A percentile compares a stretch with the other conserved stretches of the same genome.
Conservation (phyloP, 2,329 filamentous ascomycete species). For the Chaetomium olivaceum region DNA sequence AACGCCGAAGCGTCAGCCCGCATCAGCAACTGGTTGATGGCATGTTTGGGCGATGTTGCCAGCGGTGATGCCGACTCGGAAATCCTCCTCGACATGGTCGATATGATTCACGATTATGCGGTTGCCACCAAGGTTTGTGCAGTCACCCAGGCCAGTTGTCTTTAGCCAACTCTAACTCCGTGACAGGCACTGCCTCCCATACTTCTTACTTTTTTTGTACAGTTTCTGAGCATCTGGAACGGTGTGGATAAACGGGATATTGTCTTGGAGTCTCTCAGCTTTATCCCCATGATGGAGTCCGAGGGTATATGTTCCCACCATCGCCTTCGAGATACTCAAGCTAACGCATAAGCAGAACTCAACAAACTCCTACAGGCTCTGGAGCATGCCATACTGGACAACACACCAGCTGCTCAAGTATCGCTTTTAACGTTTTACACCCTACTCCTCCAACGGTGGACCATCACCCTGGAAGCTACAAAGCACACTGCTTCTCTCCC, state of each 20-base stretch:
- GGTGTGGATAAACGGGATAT: slow-evolving; percentile 54
- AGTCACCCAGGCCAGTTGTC: background rate
- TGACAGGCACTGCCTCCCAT: slow-evolving; percentile 49
- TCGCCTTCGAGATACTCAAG: too few relatives aligned
- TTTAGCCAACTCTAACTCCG: slow-evolving; percentile 26
- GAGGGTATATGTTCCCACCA: slow-evolving; percentile 45
- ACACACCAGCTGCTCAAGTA: slow-evolving; percentile 54
- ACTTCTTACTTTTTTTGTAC: slow-evolving; percentile 51
- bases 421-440: slow-evolving; percentile 68
- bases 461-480: slow-evolving; percentile 45
- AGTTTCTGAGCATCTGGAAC: slow-evolving; percentile 63
- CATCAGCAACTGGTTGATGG: slow-evolving; percentile 60
- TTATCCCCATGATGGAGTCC: slow-evolving; percentile 57
- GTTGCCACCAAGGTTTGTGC: slow-evolving; percentile 54
- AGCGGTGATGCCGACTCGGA: slow-evolving; percentile 52
- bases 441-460: slow-evolving; percentile 63
- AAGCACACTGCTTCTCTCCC: slow-evolving; percentile 41
- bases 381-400: slow-evolving; percentile 53
- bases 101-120: slow-evolving; percentile 58
- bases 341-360: slow-evolving; percentile 48
- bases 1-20: slow-evolving; percentile 52
- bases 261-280: slow-evolving; percentile 61
- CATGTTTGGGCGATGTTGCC: slow-evolving; percentile 57
- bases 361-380: slow-evolving; percentile 52
- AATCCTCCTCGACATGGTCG: slow-evolving; percentile 56